These are phyloP conservation scores for Discostella stelligeroides DNA, from an alignment of 108 stramenopile species.

Conservation along the genomic window DNA sequence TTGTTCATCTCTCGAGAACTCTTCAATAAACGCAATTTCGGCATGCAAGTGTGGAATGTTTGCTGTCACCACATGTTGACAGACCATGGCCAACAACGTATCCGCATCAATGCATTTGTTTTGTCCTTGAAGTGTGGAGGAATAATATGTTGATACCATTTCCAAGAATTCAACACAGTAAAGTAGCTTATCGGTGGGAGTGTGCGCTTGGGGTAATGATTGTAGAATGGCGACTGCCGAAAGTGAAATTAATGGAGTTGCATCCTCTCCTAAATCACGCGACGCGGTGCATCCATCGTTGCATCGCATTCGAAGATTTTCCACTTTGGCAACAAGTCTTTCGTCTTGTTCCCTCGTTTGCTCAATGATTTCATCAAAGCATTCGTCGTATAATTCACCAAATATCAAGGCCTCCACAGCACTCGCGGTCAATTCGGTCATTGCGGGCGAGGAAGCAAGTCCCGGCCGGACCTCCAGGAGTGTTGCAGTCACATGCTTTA, in stretches of 20 bases:
- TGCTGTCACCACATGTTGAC: slow-evolving; percentile 77
- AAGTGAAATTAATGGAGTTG: slow-evolving; percentile 40
- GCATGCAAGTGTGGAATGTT: slow-evolving; percentile 70
- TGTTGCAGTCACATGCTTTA: slow-evolving; percentile 86
- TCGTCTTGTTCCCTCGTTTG: slow-evolving; percentile 42
- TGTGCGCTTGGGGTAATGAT: slow-evolving; percentile 62
- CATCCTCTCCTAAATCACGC: slow-evolving; percentile 6
- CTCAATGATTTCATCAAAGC: slow-evolving; percentile 40
- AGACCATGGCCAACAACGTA: slow-evolving; percentile 77
- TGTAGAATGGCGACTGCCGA: slow-evolving; percentile 60
- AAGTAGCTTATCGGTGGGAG: slow-evolving; percentile 73
- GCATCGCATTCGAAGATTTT: slow-evolving; percentile 31
- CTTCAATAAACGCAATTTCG: slow-evolving; percentile 85
- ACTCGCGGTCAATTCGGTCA: slow-evolving; percentile 76
- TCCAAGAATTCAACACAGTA: slow-evolving; percentile 77
- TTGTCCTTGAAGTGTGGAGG: slow-evolving; percentile 20
- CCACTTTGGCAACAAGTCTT: slow-evolving; percentile 51
- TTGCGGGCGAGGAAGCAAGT: slow-evolving; percentile 60
- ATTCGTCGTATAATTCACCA: slow-evolving; percentile 74
- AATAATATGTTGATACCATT: slow-evolving; percentile 68
- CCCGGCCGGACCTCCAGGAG: slow-evolving; percentile 78
- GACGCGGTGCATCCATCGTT: not conserved
- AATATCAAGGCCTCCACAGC: slow-evolving; percentile 83
- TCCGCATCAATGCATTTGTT: slow-evolving; percentile 69
- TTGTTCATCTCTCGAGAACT: slow-evolving; percentile 87